Evolutionary conservation across 2,329 filamentous ascomycete species (phyloP).

Genomic region (Thielaviopsis euricoi): DNA sequence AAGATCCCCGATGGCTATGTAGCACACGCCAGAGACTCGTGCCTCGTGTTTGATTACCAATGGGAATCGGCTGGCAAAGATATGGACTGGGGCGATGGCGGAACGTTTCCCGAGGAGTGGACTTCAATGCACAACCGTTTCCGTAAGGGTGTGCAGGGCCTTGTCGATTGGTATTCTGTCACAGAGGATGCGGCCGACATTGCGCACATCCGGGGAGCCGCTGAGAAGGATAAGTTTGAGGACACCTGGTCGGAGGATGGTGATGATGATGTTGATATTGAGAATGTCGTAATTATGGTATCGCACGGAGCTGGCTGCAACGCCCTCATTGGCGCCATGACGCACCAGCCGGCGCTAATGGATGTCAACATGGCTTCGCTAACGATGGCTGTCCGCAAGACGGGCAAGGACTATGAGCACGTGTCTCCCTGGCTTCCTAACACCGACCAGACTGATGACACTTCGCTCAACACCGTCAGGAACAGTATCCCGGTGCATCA

Average conservation of each 20-base stretch:
- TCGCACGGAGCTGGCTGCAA: constrained; percentile 96
- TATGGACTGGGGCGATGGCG: constrained; percentile 73
- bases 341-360: constrained; percentile 76
- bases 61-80: constrained; percentile 83
- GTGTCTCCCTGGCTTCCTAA: constrained; percentile 15
- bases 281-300: constrained; percentile 71
- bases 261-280: constrained; percentile 45
- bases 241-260: constrained; percentile 21
- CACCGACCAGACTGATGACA: constrained; percentile 14
- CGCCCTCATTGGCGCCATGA: constrained; percentile 80
- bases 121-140: constrained; percentile 87
- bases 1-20: constrained; percentile 80
- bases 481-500: constrained; percentile 33
- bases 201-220: constrained; percentile 23
- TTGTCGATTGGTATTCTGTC: constrained; percentile 69
- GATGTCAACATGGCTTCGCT: constrained; percentile 83
- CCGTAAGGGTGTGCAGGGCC: constrained; percentile 56
- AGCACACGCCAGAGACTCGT: constrained; percentile 75
- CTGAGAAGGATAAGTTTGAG: constrained; percentile 18
- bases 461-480: constrained; percentile 7
- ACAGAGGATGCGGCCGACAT: constrained; percentile 34
- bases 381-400: constrained; percentile 64
- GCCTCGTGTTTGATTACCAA: constrained; percentile 74
- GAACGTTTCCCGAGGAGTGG: constrained; percentile 86
- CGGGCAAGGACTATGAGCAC: constrained; percentile 23